Evolutionary conservation across 148 eudicot species (phyloP), one percentile per base, ranked within the genome.

Genomic region (Rhododendron williamsianum): DNA sequence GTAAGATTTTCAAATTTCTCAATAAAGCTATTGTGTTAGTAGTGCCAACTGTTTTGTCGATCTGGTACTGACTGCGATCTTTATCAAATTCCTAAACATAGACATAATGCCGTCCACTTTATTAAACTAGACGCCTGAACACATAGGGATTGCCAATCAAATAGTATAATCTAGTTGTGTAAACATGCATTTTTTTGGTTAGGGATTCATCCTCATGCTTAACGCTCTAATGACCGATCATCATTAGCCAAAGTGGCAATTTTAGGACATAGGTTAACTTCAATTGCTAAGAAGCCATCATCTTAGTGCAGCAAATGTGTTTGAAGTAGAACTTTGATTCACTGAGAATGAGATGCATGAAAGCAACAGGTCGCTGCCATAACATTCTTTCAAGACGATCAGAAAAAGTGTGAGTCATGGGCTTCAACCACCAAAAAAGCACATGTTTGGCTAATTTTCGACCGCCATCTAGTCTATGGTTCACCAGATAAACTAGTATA

Each of bases 51-150:
- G 35, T 25, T 78, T 23, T 25, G 35, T 46, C 33, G 0, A 43
- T 78, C 81, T 38, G 79, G 51, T 10, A 18, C 19, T n/a, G 1
- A 36, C 78, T 36, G 46, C 48, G 35, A 76, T 76, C 79, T 6
- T 11, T 76, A 76, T 76, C 27, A 38, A 76, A 76, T 78, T 21
- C 81, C 81, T 77, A 77, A 77, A 65, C 21, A 7, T 76, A 38
- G 79, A 35, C 49, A 35, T 9, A 33, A 38, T 38, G 21, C 6
- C 43, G 2, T 43, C 51, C n/a, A 41, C 19, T 41, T 43, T 21
- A 76, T 27, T 76, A 21, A 76, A 73, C 19, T 73, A 15, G 77
- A 43, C 2, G 25, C 15, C 30, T 6, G 30, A 76, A 76, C 10
- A 38, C 12, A 45, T 21, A 23, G 56, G 48, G 48, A 78, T 45